These are phyloP conservation scores for Trichophyton benhamiae DNA, from an alignment of 2,329 filamentous ascomycete genomes.

Conservation along the genomic window DNA sequence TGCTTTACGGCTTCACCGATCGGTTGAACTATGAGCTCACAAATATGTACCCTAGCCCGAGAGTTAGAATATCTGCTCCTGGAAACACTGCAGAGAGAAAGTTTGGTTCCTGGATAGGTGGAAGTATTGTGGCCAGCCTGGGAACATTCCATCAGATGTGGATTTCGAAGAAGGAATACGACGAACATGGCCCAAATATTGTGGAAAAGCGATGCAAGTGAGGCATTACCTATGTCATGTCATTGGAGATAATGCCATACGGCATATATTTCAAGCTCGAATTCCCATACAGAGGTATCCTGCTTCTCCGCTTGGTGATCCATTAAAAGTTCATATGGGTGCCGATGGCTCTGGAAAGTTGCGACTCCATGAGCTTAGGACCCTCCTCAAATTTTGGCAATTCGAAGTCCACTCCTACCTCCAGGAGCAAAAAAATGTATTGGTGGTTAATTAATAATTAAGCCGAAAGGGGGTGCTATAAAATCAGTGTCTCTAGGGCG, in stretches of 20 bases:
- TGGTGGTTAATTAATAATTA: neutral
- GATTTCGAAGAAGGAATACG: conserved; percentile 95
- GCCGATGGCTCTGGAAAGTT: neutral
- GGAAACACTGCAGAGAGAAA: conserved; percentile 77
- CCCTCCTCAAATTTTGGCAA: neutral
- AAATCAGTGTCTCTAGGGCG: neutral
- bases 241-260: neutral
- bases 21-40: conserved; percentile 75
- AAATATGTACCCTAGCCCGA: conserved; percentile 67
- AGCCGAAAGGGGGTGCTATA: neutral
- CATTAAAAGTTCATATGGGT: too few species aligned
- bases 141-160: conserved; percentile 99
- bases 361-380: neutral
- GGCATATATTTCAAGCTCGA: too few species aligned
- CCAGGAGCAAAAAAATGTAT: neutral
- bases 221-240: conserved; percentile 10
- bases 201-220: conserved; percentile 95
- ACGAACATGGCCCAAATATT: conserved; percentile 80
- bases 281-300: neutral
- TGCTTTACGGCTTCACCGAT: conserved; percentile 87
- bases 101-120: conserved; percentile 91
- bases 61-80: conserved; percentile 79
- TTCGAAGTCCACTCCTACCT: neutral
- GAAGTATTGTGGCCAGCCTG: conserved; percentile 86
- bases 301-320: neutral